These are phyloP conservation scores for Atkinsonella hypoxylon DNA, from an alignment of 2,329 filamentous ascomycete species.

Conservation along the genomic window DNA sequence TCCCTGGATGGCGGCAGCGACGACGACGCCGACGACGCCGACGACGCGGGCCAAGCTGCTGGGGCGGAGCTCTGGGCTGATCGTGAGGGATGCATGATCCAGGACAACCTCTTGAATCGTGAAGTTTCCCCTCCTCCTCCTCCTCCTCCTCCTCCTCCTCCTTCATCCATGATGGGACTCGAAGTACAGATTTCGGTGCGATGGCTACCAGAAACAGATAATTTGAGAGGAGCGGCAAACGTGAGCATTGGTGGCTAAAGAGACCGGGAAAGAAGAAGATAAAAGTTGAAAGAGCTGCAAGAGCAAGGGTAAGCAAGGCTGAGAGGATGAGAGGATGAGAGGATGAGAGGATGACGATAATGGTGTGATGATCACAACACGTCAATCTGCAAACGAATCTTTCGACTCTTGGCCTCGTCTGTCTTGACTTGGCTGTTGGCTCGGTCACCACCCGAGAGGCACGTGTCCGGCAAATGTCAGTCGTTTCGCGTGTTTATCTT, in stretches of 20 bases:
- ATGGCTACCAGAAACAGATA: conserved; percentile 6
- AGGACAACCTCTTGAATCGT: conserved; percentile 5
- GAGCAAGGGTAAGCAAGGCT: not conserved
- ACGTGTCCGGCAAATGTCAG: not conserved
- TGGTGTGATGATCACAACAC: not conserved
- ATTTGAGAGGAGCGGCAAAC: conserved; percentile 6
- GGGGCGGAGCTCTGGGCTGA: conserved; percentile 25
- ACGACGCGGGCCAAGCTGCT: conserved; percentile 25
- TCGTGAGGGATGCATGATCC: conserved; percentile 11
- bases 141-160: too few species aligned
- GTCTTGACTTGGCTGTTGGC: not conserved
- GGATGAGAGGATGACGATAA: not conserved
- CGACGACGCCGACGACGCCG: conserved; percentile 15
- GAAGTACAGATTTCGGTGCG: not conserved
- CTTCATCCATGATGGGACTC: conserved; percentile 3
- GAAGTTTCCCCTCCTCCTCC: conserved; percentile 5
- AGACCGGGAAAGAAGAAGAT: not conserved
- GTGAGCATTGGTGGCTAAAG: conserved; percentile 7
- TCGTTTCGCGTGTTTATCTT: not conserved
- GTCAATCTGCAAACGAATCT: not conserved
- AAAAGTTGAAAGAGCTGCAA: not conserved
- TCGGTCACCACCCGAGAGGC: not conserved
- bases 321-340: too few species aligned
- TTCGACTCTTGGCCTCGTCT: not conserved
- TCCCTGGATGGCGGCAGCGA: conserved; percentile 4